Conservation (phyloP, 1,284 basidiomycete genomes). For the Taiwanofungus camphoratus region DNA sequence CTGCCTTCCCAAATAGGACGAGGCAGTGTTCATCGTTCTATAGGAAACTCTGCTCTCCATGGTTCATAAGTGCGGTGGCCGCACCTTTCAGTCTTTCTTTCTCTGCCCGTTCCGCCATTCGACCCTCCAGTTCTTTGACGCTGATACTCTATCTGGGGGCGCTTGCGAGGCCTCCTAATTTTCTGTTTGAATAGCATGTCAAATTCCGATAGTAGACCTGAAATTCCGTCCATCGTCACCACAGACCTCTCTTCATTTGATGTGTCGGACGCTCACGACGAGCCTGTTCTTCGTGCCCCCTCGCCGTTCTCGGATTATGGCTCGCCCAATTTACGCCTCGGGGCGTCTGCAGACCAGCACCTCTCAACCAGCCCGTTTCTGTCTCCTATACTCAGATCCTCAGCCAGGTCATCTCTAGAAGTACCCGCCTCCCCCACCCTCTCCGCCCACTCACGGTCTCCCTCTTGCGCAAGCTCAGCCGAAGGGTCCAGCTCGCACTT, state of each 20-base stretch:
- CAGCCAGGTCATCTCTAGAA: constrained; percentile 17
- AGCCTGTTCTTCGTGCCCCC: constrained; percentile 5
- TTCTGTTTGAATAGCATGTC: constrained; percentile 11
- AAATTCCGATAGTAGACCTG: constrained; percentile 12
- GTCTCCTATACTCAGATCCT: constrained; percentile 6
- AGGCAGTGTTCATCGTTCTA: too few species aligned
- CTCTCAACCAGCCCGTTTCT: constrained; percentile 1
- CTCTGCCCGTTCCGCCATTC: constrained; percentile 2
- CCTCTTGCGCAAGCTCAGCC: constrained; percentile 30
- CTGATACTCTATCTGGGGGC: not conserved
- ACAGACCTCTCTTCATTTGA: constrained; percentile 21
- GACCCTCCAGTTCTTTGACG: not conserved
- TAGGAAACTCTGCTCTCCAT: too few species aligned
- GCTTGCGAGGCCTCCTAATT: not conserved
- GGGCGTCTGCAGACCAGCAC: not conserved
- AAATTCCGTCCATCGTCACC: constrained; percentile 23
- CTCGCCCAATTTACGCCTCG: too few species aligned
- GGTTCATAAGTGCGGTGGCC: too few species aligned
- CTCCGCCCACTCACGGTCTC: constrained; percentile 21
- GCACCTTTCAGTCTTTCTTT: constrained; percentile 1
- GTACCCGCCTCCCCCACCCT: constrained; percentile 16
- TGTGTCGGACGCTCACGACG: constrained; percentile 11
- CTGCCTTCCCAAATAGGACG: too few species aligned
- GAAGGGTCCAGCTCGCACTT: constrained; percentile 29
- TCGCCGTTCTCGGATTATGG: constrained; percentile 10